Percentiles rank a stretch among this genome's conserved stretches.
These are phyloP conservation scores for Fusarium sp. DNA, from an alignment of 2,329 filamentous ascomycete genomes.

Conservation along the genomic window DNA sequence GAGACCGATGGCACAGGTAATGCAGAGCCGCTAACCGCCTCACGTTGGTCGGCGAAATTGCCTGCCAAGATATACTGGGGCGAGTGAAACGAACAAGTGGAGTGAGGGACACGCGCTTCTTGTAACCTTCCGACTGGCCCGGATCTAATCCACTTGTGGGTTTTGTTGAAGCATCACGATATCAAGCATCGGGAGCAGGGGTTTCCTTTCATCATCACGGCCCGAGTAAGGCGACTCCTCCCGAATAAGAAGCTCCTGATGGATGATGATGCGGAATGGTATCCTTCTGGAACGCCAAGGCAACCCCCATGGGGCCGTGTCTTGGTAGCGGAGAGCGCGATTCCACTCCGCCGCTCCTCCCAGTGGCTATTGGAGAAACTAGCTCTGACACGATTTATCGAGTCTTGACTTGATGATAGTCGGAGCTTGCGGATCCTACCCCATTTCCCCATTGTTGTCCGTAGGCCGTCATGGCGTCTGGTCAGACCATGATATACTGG, in stretches of 20 bases:
- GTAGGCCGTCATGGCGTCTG: too few species aligned
- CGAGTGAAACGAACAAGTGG: constrained; percentile 5
- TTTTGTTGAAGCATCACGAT: not conserved
- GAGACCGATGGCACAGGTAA: constrained; percentile 13
- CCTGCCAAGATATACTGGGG: not conserved
- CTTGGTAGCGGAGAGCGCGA: not conserved
- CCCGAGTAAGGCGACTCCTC: constrained; percentile 8
- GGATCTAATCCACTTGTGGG: constrained; percentile 1
- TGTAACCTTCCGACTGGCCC: constrained; percentile 24
- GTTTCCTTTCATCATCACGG: not conserved
- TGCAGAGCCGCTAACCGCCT: constrained; percentile 12
- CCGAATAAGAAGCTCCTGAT: not conserved
- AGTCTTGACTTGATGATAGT: constrained; percentile 22
- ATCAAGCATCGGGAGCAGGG: not conserved
- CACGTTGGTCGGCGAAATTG: not conserved
- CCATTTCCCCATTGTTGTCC: constrained; percentile 1
- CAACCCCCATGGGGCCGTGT: constrained; percentile 23
- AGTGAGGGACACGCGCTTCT: constrained; percentile 1
- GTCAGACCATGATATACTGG: constrained; percentile 9
- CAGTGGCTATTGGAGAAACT: not conserved
- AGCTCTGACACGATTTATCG: constrained; percentile 1
- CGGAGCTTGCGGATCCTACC: constrained; percentile 1
- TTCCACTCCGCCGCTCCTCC: constrained; percentile 2
- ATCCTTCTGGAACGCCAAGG: constrained; percentile 6
- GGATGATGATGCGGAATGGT: not conserved